Base-by-base conservation (phyloP, 2,329 filamentous ascomycete genomes). In the Tolypocladium cylindrosporum region DNA sequence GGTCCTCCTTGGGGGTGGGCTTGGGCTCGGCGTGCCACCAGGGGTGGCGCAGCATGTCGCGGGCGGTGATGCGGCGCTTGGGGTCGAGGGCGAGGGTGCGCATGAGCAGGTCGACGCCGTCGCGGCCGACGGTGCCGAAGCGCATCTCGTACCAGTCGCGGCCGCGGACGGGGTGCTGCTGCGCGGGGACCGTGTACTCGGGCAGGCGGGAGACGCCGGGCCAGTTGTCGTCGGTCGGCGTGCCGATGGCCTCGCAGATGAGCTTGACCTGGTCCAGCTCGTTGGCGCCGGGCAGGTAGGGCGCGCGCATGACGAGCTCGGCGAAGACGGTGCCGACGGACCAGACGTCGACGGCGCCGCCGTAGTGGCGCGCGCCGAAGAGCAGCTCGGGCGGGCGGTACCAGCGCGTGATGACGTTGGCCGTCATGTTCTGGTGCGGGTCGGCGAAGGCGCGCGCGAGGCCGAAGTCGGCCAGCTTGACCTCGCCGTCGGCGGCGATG, bases 401-500 rank as follows among this genome's bases (percentile, higher is more conserved):
- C 91, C 94, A 99, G 63, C 91, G 86, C 21, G 94, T 99, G 71
- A 99, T 96, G 63, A 97, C 93, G 68, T 94, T 91, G 68, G 87
- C 86, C 1, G 93, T 97, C 94, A 99, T 99, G 65, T 82, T 81
- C 57, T 85, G 79, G 67, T 91, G 90, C 0, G 94, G 93, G 71
- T 99, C 94, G 9, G 91, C 88, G 71, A 97, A 97, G 60, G 82
- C 84, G 61, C 94, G 81, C 7, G 94, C 94, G 40, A 99, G 85
- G 80, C 94, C 94, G 67, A 99, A 99, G 87, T 99, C 94, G 41
- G 93, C 94, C 55, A 99, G 84, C 72, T 97, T 97, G 68, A 99
- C 85, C 68, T 93, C 90, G 54, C 94, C 93, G 69, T 96, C 90
- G 48, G 90, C 89, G 27, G 91, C 91, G 66, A 99, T 96, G 60